A percentile compares a stretch with the other conserved stretches of the same genome.
phyloP scores from a whole-genome alignment of 1,139 yeast species.

The Kurtzmaniella quercitrusa region DNA sequence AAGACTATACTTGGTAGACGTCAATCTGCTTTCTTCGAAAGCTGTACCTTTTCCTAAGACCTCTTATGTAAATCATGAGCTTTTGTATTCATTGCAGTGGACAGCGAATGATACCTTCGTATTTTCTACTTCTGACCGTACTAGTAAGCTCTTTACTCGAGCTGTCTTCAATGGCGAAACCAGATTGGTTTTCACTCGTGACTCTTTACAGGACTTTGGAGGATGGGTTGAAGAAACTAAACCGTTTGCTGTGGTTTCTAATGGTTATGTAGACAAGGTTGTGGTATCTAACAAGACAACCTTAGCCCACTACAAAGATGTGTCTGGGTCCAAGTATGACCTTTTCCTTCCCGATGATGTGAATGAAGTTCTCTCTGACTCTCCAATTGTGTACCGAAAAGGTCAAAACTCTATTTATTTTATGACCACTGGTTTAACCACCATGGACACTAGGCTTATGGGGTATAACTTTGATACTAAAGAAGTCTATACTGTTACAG shows the following conservation, averaged over 20 bases:
- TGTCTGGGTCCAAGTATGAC: conserved; percentile 19
- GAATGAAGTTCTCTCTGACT: conserved; percentile 58
- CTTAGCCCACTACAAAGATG: conserved; percentile 59
- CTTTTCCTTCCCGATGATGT: neutral
- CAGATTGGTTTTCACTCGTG: conserved; percentile 30
- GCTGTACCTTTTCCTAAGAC: neutral
- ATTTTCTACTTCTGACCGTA: conserved; percentile 67
- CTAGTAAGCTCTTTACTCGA: conserved; percentile 59
- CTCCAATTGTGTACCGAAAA: conserved; percentile 51
- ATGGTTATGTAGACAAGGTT: conserved; percentile 70
- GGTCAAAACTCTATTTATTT: conserved; percentile 56
- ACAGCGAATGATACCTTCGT: conserved; percentile 50
- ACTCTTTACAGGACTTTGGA: conserved; percentile 41
- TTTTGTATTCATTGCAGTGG: conserved; percentile 71
- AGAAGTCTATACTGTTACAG: conserved; percentile 17
- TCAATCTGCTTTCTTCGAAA: neutral
- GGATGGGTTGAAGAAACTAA: conserved; percentile 55
- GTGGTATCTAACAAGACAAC: conserved; percentile 63
- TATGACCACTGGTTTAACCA: conserved; percentile 46
- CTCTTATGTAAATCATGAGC: neutral
- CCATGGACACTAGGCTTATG: conserved; percentile 28
- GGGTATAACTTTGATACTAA: conserved; percentile 14
- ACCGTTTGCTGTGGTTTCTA: conserved; percentile 28
- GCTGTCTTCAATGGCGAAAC: conserved; percentile 30
- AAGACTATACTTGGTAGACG: neutral